Evolutionary conservation across 2,329 filamentous ascomycete species (phyloP).

Genomic region (Pyricularia sp.): DNA sequence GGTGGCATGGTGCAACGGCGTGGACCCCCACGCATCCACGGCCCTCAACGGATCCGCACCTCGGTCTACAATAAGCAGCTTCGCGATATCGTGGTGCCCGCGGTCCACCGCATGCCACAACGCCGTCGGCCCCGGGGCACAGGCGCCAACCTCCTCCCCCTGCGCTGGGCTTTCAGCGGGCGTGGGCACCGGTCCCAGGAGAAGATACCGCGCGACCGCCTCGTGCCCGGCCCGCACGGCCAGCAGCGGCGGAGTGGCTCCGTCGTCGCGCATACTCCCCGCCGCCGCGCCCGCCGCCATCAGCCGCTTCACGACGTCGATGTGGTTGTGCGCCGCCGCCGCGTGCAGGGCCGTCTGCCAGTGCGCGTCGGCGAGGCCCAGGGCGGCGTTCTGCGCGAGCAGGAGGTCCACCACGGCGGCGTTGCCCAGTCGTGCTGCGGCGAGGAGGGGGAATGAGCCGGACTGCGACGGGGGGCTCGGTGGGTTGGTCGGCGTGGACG

Average conservation of each 20-base stretch:
- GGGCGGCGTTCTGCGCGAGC: conserved; percentile 11
- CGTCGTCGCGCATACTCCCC: conserved; percentile 13
- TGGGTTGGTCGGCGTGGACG: not conserved
- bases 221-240: conserved; percentile 13
- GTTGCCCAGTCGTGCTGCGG: conserved; percentile 38
- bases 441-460: conserved; percentile 14
- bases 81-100: conserved; percentile 9
- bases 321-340: conserved; percentile 13
- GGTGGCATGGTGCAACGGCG: conserved; percentile 20
- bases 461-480: conserved; percentile 7
- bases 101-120: conserved; percentile 11
- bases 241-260: conserved; percentile 15
- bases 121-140: not conserved
- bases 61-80: conserved; percentile 12
- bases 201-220: conserved; percentile 12
- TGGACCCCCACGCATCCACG: conserved; percentile 13
- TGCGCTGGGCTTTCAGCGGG: conserved; percentile 1
- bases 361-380: conserved; percentile 8
- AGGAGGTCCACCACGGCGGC: conserved; percentile 19
- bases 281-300: conserved; percentile 13
- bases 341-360: conserved; percentile 16
- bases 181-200: not conserved
- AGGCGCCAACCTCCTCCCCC: not conserved
- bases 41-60: conserved; percentile 11
- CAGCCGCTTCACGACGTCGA: conserved; percentile 13